Evolutionary conservation across 345 rosid genomes (phyloP), one percentile per base, ranked within the genome.

Genomic region (Clausena lansium): DNA sequence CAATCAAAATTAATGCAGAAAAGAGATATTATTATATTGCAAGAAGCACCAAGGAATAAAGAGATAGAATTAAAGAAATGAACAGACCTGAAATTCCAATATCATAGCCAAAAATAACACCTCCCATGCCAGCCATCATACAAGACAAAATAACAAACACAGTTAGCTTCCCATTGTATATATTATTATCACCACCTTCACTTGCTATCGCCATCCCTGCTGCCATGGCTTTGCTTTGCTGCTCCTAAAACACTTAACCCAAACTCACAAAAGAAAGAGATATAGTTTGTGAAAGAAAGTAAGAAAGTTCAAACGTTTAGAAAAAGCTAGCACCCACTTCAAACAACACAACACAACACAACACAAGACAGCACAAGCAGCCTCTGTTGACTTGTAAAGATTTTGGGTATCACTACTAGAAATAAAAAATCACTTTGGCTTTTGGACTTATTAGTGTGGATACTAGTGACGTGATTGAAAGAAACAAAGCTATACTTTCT

Each of bases 61-160:
- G 57, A 52, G 57, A 52, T 4, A 17, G 57, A 52, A 17, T 28
- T 63, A 82, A 17, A 7, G 36, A 39, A 45, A 3, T 45, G 50
- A 45, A 39, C 15, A 2, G 50, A 93, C 98, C 97, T 78, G 95
- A 80, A 75, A 89, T 89, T 55, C 98, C 98, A 68, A 92, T 88
- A 83, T 94, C 98, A 76, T 92, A 94, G 81, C 98, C 97, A 60
- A 92, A 92, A 76, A 94, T 86, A 58, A 91, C 87, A 36, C 98
- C 98, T 76, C 98, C 98, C 90, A 86, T 92, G 85, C 92, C 93
- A 25, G 98, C 98, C 90, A 91, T 86, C 80, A 90, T 83, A 78
- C 97, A 92, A 9, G 97, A 94, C 8, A 92, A 80, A 20, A 90
- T 82, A 41, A 91, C 94, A 73, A 90, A 91, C 39, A 25, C 60